Base-by-base conservation (phyloP, 805 yeast genomes). In the Candida adriatica region DNA sequence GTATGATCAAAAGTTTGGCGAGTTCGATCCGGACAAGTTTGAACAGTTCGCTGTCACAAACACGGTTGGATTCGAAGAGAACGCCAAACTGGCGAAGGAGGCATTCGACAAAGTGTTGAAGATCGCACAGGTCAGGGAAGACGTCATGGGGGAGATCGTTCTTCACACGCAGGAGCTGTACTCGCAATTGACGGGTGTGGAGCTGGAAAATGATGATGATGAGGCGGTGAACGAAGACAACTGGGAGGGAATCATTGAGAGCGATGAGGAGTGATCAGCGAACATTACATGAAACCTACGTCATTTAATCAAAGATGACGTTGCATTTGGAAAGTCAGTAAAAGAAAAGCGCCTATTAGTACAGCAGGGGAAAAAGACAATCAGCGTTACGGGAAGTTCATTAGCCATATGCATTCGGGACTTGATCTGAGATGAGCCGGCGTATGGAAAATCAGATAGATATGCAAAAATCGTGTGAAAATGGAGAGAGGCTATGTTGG, bases 181-280 rank as follows among this genome's bases (percentile, higher is more conserved):
- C 35, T 42, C 55, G 4, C 72, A 67, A 36, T 55, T 82, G 23
- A 21, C 29, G n/a, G 94, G 90, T 3, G 87, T 85, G 8, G 73
- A 73, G 2, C 46, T 64, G 16, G 73, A 58, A 6, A 63, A 59
- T 24, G 66, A 55, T 17, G 68, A 59, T 10, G 47, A 45, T n/a
- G 60, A 51, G 11, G 51, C 49, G 10, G 50, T 58, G 28, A 38
- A 51, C 34, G 59, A 52, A 23, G 53, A 48, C 29, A 67, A 66
- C 32, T 72, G 79, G 78, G 79, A 73, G 40, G 63, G 61, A 26
- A 73, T 70, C 43, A 66, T 73, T 28, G 58, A 51, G 13, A 53
- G 59, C 37, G 70, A 64, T 39, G 51, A 57, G 6, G 49, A 49
- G 21, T 37, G 15, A 18, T 17, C 17, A 11, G 18, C 9, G 6